A percentile compares a stretch with the other conserved stretches of the same genome.
Conservation (phyloP, 176 grass and related monocot genomes). For the sorghum (Sorghum bicolor) region DNA sequence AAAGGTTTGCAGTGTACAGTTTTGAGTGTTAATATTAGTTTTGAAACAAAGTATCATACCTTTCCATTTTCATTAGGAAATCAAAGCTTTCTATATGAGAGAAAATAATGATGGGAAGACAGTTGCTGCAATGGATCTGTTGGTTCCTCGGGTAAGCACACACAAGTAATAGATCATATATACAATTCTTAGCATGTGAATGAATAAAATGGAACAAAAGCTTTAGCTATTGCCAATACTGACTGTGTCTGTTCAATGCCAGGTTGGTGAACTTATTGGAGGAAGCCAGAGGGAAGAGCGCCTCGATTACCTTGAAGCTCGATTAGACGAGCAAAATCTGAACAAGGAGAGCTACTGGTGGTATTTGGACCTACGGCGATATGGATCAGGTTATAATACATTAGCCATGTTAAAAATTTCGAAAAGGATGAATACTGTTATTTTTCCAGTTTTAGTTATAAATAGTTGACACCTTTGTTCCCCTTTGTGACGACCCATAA, state of each 20-base stretch:
- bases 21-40: conserved; percentile 1
- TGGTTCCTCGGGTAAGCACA: conserved; percentile 83
- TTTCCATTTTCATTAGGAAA: conserved; percentile 59
- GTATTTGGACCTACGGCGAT: conserved; percentile 90
- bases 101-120: conserved; percentile 93
- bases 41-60: not conserved
- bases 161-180: conserved; percentile 2
- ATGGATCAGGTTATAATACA: conserved; percentile 78
- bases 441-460: not conserved
- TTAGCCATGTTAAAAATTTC: not conserved
- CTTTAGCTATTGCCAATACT: conserved; percentile 17
- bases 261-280: conserved; percentile 96
- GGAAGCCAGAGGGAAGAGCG: conserved; percentile 99
- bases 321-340: conserved; percentile 83
- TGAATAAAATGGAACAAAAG: not conserved
- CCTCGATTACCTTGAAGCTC: conserved; percentile 78
- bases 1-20: conserved; percentile 49
- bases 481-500: not conserved
- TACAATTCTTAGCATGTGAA: conserved; percentile 9
- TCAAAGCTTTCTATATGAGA: conserved; percentile 99
- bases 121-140: conserved; percentile 93
- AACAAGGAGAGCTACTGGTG: conserved; percentile 97
- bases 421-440: not conserved
- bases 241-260: conserved; percentile 28
- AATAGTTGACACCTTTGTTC: not conserved